phyloP scores from a whole-genome alignment of 768 basidiomycete genomes.

The Mycena pura region DNA sequence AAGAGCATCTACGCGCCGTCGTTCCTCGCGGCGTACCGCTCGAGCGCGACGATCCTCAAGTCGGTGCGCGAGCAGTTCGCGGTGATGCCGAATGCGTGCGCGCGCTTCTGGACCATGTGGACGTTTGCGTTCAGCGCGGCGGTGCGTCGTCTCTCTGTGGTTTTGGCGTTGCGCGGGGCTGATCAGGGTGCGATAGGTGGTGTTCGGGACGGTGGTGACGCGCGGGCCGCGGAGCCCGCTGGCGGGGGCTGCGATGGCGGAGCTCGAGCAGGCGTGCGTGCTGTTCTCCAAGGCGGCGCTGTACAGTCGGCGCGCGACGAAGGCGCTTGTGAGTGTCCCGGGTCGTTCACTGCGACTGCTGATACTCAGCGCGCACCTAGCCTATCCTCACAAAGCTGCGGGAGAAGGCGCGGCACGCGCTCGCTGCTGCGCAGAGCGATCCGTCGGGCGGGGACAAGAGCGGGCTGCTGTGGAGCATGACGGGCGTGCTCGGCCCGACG shows the following conservation, averaged over 20 bases:
- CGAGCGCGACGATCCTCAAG: conserved; percentile 63
- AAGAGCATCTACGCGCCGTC: conserved; percentile 69
- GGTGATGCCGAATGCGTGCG: conserved; percentile 52
- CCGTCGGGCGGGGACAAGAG: conserved; percentile 40
- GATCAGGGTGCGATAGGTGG: conserved; percentile 50
- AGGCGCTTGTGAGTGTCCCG: conserved; percentile 59
- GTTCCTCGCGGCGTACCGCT: conserved; percentile 67
- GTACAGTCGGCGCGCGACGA: conserved; percentile 66
- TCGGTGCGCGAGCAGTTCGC: conserved; percentile 56
- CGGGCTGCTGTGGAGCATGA: conserved; percentile 56
- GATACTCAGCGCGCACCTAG: conserved; percentile 41
- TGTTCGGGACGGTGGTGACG: conserved; percentile 82
- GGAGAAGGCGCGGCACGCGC: conserved; percentile 70
- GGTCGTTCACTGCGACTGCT: background rate
- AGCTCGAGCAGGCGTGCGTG: conserved; percentile 70
- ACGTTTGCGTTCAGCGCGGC: conserved; percentile 64
- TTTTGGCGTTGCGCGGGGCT: background rate
- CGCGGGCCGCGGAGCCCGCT: conserved; percentile 73
- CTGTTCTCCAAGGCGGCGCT: conserved; percentile 69
- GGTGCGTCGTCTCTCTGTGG: conserved; percentile 40
- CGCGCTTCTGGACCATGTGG: conserved; percentile 70
- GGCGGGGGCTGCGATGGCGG: conserved; percentile 69
- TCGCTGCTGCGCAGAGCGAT: conserved; percentile 51
- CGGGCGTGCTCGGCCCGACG: conserved; percentile 20
- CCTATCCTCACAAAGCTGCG: conserved; percentile 64